phyloP scores from a whole-genome alignment of 208 protist species.

The Acanthamoeba sp. region DNA sequence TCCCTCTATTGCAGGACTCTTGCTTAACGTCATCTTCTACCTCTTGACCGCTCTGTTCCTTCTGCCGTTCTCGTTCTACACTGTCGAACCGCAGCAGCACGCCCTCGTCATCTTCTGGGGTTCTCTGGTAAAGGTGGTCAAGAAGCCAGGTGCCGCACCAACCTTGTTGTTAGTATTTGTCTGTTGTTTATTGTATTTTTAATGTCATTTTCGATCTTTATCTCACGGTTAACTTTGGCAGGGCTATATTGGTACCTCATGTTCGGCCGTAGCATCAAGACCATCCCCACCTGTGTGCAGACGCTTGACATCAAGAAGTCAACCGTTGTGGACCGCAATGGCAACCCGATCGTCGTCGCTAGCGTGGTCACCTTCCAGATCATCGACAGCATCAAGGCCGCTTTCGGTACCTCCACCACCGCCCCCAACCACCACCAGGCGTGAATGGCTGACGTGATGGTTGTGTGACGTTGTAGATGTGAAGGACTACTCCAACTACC shows the following conservation, averaged over 20 bases:
- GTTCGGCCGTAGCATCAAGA: slow-evolving; percentile 35
- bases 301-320: slow-evolving; percentile 55
- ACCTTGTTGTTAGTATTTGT: too few relatives aligned
- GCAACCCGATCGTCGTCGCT: slow-evolving; percentile 69
- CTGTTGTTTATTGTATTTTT: too few relatives aligned
- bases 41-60: background rate
- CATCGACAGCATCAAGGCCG: slow-evolving; percentile 56
- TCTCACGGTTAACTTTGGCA: too few relatives aligned
- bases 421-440: background rate
- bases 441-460: background rate
- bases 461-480: slow-evolving; percentile 24
- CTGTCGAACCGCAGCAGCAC: slow-evolving; percentile 51
- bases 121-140: background rate
- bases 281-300: slow-evolving; percentile 33
- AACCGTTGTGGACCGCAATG: slow-evolving; percentile 41
- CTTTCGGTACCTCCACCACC: background rate
- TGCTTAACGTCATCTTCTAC: background rate
- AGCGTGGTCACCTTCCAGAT: slow-evolving; percentile 63
- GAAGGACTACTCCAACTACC: slow-evolving; percentile 27
- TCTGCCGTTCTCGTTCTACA: slow-evolving; percentile 5
- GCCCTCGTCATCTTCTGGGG: slow-evolving; percentile 49
- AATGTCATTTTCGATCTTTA: too few relatives aligned
- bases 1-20: background rate
- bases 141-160: background rate
- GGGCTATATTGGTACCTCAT: slow-evolving; percentile 30